Percentiles rank a stretch among this genome's conserved stretches.
These are phyloP conservation scores for Infundibulicybe gibba DNA, from an alignment of 768 basidiomycete genomes.

Conservation along the genomic window DNA sequence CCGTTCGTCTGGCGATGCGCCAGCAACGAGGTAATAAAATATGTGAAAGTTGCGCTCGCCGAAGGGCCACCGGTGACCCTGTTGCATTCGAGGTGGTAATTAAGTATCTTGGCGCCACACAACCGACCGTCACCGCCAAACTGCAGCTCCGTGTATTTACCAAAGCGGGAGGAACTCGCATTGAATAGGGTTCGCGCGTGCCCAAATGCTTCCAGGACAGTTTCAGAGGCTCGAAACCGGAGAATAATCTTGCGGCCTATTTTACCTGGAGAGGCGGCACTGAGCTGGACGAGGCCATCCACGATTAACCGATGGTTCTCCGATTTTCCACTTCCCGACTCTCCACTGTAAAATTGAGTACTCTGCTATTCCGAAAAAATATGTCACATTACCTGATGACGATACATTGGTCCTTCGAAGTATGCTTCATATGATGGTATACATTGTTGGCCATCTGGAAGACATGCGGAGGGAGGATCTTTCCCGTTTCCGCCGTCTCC, in stretches of 20 bases:
- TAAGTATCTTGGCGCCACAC: conserved; percentile 88
- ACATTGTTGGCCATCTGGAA: conserved; percentile 90
- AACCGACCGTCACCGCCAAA: conserved; percentile 91
- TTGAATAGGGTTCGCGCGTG: conserved; percentile 90
- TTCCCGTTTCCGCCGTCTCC: conserved; percentile 61
- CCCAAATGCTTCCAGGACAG: conserved; percentile 93
- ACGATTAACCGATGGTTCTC: conserved; percentile 88
- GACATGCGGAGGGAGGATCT: conserved; percentile 75
- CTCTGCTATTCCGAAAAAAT: background rate
- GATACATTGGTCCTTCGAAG: conserved; percentile 88
- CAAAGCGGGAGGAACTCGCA: conserved; percentile 93
- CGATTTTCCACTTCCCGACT: conserved; percentile 91
- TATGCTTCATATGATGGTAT: conserved; percentile 95
- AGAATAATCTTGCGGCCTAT: conserved; percentile 85
- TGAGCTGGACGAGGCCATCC: conserved; percentile 86
- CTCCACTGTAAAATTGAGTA: conserved; percentile 54
- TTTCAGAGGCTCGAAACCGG: conserved; percentile 91
- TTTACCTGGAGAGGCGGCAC: conserved; percentile 85
- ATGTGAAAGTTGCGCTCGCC: conserved; percentile 98
- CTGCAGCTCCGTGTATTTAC: conserved; percentile 97
- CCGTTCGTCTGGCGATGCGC: conserved; percentile 84
- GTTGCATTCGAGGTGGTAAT: conserved; percentile 92
- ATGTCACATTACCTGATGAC: conserved; percentile 64
- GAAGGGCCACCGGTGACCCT: conserved; percentile 81
- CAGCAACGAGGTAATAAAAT: conserved; percentile 94